phyloP scores from a whole-genome alignment of 768 basidiomycete species.

The Boletellus ananas region DNA sequence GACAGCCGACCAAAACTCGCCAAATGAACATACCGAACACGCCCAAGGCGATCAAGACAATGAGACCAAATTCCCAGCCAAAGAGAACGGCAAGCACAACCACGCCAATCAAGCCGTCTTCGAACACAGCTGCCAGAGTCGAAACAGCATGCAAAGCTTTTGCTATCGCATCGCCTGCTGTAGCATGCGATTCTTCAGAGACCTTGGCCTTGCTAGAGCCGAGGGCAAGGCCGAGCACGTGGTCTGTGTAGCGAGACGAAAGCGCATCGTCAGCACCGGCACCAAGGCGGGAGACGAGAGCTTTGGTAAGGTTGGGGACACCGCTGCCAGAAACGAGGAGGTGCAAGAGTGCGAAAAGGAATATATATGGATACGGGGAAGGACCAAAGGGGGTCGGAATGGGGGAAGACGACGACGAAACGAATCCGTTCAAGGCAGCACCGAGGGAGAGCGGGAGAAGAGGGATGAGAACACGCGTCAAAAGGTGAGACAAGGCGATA shows the following conservation, averaged over 20 bases:
- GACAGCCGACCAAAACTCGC: neutral
- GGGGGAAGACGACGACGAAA: constrained; percentile 15
- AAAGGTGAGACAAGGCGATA: constrained; percentile 65
- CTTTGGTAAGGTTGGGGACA: constrained; percentile 62
- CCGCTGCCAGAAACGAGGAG: constrained; percentile 79
- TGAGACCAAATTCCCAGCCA: constrained; percentile 61
- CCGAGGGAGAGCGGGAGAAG: constrained; percentile 70
- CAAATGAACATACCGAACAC: constrained; percentile 54
- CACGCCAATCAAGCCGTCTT: constrained; percentile 74
- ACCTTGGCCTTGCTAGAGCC: constrained; percentile 79
- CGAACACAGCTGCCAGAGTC: constrained; percentile 75
- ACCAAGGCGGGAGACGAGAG: constrained; percentile 85
- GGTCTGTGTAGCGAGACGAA: constrained; percentile 67
- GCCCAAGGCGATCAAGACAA: constrained; percentile 70
- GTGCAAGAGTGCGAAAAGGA: constrained; percentile 63
- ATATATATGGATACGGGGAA: constrained; percentile 67
- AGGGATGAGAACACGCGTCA: constrained; percentile 76
- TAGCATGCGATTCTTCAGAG: constrained; percentile 49
- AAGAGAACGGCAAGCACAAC: constrained; percentile 61
- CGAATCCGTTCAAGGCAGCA: constrained; percentile 26
- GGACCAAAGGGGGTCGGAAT: constrained; percentile 25
- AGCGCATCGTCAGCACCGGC: constrained; percentile 76
- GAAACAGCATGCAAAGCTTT: constrained; percentile 31
- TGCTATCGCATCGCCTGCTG: constrained; percentile 10
- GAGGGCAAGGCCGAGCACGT: constrained; percentile 82